Evolutionary conservation across 2,329 filamentous ascomycete species (phyloP), one percentile per base, ranked within the genome.

Genomic region (Diaporthe velutina): DNA sequence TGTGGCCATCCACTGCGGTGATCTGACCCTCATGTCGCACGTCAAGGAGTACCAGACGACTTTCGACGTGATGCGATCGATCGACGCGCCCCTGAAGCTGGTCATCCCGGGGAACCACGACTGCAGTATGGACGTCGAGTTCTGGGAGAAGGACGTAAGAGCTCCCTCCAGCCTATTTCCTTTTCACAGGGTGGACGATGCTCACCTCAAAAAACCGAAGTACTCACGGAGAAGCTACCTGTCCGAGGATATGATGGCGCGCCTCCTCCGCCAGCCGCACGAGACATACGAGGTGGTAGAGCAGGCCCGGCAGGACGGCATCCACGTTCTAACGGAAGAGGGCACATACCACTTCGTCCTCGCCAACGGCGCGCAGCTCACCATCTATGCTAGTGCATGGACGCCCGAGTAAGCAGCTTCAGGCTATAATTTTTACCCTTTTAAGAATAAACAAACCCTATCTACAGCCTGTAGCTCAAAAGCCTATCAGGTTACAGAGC

Each of bases 241-340:
- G n/a, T 35, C 64, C 25, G n/a, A 55, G 40, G 61, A 42, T 9
- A 33, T 17, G 30, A 50, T 55, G 40, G 35, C 52, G 3, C 57
- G 58, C 38, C 45, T 42, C 40, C 60, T 35, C 52, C 74, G 57
- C 33, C 86, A 85, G 68, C 85, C 86, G 60, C 82, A 85, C 73
- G 84, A 84, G 67, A 83, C 74, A 2, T 70, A 76, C 74, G 83
- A 85, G 73, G 78, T 77, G 3, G 38, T 73, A 12, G 57, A 61
- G 10, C 33, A 50, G n/a, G 70, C 73, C 42, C 61, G 73, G 35
- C 52, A 55, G 40, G 75, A 74, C 55, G 70, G 67, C 22, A 50
- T 74, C 30, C 71, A 73, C 50, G 64, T 55, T 6, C 40, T 70
- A 35, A 33, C 73, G 22, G 73, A 64, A 40, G 68, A 74, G 48